Evolutionary conservation across 208 protist genomes (phyloP), one percentile per base, ranked within the genome.

Genomic region (Leishmania amazonensis): DNA sequence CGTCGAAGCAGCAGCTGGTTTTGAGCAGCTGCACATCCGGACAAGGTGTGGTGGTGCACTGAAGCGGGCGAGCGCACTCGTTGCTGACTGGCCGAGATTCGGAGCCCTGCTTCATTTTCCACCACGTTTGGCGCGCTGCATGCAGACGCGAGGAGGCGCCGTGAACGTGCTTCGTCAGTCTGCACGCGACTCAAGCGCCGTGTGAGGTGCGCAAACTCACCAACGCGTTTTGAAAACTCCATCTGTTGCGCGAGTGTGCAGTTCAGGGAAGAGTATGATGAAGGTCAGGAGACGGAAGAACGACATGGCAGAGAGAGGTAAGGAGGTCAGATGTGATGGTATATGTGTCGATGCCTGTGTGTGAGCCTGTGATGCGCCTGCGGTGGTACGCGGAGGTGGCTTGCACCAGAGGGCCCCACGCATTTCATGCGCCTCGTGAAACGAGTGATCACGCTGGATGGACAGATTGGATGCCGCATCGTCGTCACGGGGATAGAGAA

Each of bases 1-100:
- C 85, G 81, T 35, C 93, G 91, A 78, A 93, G 90, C 9, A 96
- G 85, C 9, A 94, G 77, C 76, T 93, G 90, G 38, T 95, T 90
- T 49, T 88, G 86, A 40, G 79, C 11, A 45, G 64, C 81, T 21
- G 62, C 76, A 19, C 76, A 68, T 0, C 58, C 47, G 9, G 31
- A 60, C 31, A 74, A 68, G n/a, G 62, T 54, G 28, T 53, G n/a
- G 3, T 35, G 60, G 8, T 60, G 80, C n/a, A 42, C 45, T 47
- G 31, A 40, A 4, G 81, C 79, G 17, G 51, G 6, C 17, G 28
- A 35, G 24, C 60, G 68, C 6, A 17, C 47, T 24, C 78, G 58
- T 5, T 38, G 82, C 15, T 28, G 62, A 13, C 62, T 38, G 31
- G 68, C n/a, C 8, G 73, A 80, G n/a, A 60, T 31, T 24, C 47